Percentiles rank a stretch among this genome's conserved stretches.
These are phyloP conservation scores for Endotrypanum monterogeii DNA, from an alignment of 208 protist species.

Conservation along the genomic window DNA sequence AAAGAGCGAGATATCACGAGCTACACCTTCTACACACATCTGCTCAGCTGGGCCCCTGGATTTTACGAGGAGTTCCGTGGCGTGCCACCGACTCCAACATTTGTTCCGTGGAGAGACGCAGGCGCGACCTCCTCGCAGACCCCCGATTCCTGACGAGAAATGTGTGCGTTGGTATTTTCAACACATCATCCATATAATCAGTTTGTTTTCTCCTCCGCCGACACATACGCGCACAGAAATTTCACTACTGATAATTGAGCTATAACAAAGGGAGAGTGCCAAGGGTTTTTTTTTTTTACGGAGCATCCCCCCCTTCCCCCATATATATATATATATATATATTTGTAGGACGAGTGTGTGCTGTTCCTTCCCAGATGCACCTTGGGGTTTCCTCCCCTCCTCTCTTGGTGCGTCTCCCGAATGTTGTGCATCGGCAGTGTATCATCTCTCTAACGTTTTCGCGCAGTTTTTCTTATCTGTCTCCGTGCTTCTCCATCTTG, in stretches of 20 bases:
- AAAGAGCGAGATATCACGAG: constrained; percentile 71
- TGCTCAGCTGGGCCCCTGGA: constrained; percentile 83
- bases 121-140: not conserved
- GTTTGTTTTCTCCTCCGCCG: not conserved
- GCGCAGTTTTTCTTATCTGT: not conserved
- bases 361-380: not conserved
- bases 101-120: constrained; percentile 21
- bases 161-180: not conserved
- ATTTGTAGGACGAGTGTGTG: no score
- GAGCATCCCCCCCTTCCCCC: not conserved
- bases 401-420: not conserved
- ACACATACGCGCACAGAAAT: no score
- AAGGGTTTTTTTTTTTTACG: not conserved
- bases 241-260: no score
- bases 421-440: not conserved
- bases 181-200: not conserved
- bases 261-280: no score
- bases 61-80: constrained; percentile 68
- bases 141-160: not conserved
- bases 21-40: constrained; percentile 85
- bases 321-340: not conserved
- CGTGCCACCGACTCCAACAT: constrained; percentile 19
- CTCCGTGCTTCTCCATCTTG: not conserved
- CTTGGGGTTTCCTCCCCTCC: not conserved
- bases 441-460: not conserved